Base-by-base conservation (phyloP, 1,284 basidiomycete species). In the Tetrapyrgos nigripes region DNA sequence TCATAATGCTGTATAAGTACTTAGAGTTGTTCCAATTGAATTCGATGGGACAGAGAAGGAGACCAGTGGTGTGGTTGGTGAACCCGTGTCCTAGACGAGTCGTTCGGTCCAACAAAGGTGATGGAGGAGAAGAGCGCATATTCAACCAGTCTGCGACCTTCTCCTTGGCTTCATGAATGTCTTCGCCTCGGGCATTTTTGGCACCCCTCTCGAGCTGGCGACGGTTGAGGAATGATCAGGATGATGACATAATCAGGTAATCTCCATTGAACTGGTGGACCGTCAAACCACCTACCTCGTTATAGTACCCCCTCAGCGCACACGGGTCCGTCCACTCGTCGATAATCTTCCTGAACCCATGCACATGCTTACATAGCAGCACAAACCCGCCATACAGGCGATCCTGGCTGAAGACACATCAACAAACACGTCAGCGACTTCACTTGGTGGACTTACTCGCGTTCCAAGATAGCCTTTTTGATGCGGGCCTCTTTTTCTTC, bases 41-140 rank as follows among this genome's bases (percentile, higher is more conserved):
- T 21, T 70, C 64, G 2, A 67, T 62, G 0, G 68, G 73, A 24
- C 67, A 71, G 0, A 75, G 47, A 1, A 73, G 62, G 2, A 33
- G 5, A 2, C 70, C 73, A 9, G 69, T 70, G 6, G 57, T 13
- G 29, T 71, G 58, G 27, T 74, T 61, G 13, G 61, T 19, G 14
- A 73, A 61, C 0, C 73, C 70, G 28, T 62, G 52, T 9, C 64
- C 54, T 8, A 17, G 14, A 13, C 66, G 65, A 13, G 37, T 19
- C 3, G 51, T 48, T 1, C 51, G 21, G 0, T 33, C 17, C 4
- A 71, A 28, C 3, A 56, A 53, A 2, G 58, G 61, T 1, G 17
- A 13, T 2, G 65, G 60, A 3, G 26, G 21, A 13, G 61, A 59
- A 3, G 26, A 24, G 1, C 40, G 26, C 9, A 49, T 19, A 19